These are phyloP conservation scores for Lolium multiflorum DNA, from an alignment of 176 grass and related monocot species.

Conservation along the genomic window DNA sequence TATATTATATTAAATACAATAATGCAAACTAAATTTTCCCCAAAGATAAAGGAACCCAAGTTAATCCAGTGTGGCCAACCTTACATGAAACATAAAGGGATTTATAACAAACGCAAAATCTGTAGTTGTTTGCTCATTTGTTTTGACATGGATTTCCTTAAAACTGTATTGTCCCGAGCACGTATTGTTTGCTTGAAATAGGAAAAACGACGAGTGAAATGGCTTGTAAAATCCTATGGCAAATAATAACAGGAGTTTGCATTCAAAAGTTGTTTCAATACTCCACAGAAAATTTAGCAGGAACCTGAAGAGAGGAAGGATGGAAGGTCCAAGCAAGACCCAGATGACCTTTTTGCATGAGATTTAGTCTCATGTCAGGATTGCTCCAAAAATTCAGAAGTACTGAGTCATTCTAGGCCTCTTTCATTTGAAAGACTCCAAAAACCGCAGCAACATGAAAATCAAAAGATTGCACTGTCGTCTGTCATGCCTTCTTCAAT, in stretches of 20 bases:
- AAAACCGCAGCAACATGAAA: background rate
- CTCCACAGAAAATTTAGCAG: background rate
- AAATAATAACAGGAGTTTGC: background rate
- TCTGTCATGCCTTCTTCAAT: conserved; percentile 7
- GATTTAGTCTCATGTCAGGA: background rate
- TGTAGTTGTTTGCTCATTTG: background rate
- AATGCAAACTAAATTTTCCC: background rate
- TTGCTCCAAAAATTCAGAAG: background rate
- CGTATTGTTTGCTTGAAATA: background rate
- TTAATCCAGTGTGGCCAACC: background rate
- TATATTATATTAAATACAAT: background rate
- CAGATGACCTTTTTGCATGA: background rate
- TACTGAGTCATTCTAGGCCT: background rate
- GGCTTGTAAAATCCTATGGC: background rate
- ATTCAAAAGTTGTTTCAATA: background rate
- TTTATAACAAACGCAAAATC: conserved; percentile 4
- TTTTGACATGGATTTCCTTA: background rate
- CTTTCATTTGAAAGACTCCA: background rate
- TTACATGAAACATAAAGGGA: background rate
- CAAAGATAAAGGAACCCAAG: background rate
- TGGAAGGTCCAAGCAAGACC: background rate
- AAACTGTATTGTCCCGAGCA: background rate
- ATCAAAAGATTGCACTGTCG: background rate
- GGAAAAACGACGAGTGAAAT: background rate
- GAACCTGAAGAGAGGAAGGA: background rate